These are phyloP conservation scores for Aspergillus intermedius DNA, from an alignment of 2,329 filamentous ascomycete species.

Conservation along the genomic window DNA sequence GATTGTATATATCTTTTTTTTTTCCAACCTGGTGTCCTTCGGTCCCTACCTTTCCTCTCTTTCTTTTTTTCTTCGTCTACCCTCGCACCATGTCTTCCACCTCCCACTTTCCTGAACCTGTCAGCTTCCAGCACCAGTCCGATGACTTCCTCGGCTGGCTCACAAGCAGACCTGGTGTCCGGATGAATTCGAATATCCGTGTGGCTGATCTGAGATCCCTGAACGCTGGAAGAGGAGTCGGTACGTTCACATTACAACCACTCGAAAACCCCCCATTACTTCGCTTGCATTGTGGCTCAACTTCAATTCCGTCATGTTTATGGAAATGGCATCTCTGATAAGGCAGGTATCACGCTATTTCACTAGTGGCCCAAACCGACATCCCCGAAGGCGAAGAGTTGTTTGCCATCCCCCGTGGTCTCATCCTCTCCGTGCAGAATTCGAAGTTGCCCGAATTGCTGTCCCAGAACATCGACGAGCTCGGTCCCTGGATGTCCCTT, in stretches of 20 bases:
- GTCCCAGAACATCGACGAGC: constrained; percentile 46
- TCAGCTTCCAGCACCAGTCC: constrained; percentile 42
- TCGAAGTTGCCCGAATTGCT: constrained; percentile 59
- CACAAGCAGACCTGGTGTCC: constrained; percentile 42
- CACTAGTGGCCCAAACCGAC: constrained; percentile 60
- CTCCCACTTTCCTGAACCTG: constrained; percentile 27
- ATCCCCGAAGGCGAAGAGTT: constrained; percentile 69
- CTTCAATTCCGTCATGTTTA: constrained; percentile 9
- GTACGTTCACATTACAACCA: constrained; percentile 41
- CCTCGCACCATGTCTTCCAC: constrained; percentile 27
- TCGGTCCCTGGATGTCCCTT: constrained; percentile 50
- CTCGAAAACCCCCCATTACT: constrained; percentile 10
- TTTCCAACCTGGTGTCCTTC: neutral
- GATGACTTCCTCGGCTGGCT: constrained; percentile 55
- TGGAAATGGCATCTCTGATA: constrained; percentile 16
- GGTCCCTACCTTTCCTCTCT: neutral
- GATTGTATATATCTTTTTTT: neutral
- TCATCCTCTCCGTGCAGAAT: constrained; percentile 66
- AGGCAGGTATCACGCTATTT: constrained; percentile 4
- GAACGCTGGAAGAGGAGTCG: constrained; percentile 56
- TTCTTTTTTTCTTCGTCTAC: constrained; percentile 1
- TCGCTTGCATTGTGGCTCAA: constrained; percentile 7
- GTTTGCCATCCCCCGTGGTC: constrained; percentile 68
- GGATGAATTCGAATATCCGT: constrained; percentile 52
- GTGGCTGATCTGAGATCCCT: constrained; percentile 52